Percentiles rank a stretch among this genome's conserved stretches.
These are phyloP conservation scores for Emmonsia crescens DNA, from an alignment of 2,329 filamentous ascomycete genomes.

Conservation along the genomic window DNA sequence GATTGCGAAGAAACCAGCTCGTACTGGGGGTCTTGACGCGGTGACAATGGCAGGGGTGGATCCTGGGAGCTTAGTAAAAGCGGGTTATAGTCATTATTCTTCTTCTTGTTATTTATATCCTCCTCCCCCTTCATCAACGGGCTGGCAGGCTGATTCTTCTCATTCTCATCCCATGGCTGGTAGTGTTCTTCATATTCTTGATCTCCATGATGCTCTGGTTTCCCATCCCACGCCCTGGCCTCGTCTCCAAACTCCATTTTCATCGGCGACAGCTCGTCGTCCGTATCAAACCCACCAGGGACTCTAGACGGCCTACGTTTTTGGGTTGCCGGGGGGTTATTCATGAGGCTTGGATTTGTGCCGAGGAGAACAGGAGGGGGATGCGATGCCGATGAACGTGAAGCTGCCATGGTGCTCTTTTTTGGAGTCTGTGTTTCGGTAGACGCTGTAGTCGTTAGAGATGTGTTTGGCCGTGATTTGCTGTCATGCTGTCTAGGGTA, in stretches of 20 bases:
- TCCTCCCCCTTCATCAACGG: neutral
- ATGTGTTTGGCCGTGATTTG: constrained; percentile 1
- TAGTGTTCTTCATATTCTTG: neutral
- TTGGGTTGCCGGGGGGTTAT: neutral
- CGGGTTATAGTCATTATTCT: neutral
- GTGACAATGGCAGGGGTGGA: neutral
- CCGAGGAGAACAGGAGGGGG: constrained; percentile 1
- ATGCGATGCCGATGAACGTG: neutral
- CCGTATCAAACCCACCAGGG: constrained; percentile 1
- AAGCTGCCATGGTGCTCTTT: neutral
- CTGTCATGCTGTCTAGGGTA: neutral
- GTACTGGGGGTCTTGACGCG: neutral
- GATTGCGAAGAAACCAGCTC: neutral
- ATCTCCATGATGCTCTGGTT: neutral
- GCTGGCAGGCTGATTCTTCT: neutral
- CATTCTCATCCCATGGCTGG: neutral
- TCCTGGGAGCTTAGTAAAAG: neutral
- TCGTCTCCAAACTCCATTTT: constrained; percentile 3
- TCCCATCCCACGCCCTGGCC: neutral
- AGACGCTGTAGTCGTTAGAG: neutral
- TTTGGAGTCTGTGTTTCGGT: neutral
- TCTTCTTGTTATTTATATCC: neutral
- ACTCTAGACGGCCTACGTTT: constrained; percentile 1
- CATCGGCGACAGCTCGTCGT: constrained; percentile 3
- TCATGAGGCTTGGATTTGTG: neutral